These are phyloP conservation scores for Phytophthora crassamura DNA, from an alignment of 352 stramenopile species.

Conservation along the genomic window DNA sequence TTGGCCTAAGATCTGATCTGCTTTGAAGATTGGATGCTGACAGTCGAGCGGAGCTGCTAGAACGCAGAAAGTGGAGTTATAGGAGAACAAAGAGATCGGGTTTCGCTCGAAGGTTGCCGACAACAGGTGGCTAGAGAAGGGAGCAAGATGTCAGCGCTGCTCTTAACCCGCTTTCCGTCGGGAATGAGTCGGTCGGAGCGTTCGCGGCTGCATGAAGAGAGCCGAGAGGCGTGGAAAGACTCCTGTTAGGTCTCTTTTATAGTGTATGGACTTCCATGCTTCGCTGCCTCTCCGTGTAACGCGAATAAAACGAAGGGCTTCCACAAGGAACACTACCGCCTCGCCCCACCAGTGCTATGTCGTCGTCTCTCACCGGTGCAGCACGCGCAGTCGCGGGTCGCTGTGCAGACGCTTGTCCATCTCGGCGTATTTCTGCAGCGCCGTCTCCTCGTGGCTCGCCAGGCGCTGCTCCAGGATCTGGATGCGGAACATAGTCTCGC, in stretches of 20 bases:
- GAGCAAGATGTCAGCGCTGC: not conserved
- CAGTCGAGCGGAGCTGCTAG: not conserved
- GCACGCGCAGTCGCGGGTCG: constrained; percentile 80
- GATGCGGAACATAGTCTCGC: constrained; percentile 96
- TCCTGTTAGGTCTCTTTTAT: constrained; percentile 39
- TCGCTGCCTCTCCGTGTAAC: constrained; percentile 43
- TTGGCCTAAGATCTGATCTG: not conserved
- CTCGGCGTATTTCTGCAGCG: constrained; percentile 94
- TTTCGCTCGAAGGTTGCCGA: not conserved
- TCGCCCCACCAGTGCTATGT: constrained; percentile 5
- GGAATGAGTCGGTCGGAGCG: constrained; percentile 11
- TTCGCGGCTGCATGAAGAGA: constrained; percentile 8
- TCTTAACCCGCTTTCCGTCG: not conserved
- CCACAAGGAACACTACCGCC: constrained; percentile 45
- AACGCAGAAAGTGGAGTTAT: no score
- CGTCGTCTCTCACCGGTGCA: constrained; percentile 59
- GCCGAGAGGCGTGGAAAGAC: constrained; percentile 23
- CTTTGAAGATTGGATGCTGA: not conserved
- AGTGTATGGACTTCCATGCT: constrained; percentile 43
- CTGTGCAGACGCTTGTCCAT: constrained; percentile 93
- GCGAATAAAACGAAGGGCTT: constrained; percentile 83
- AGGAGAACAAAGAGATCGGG: no score
- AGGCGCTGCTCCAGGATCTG: constrained; percentile 95
- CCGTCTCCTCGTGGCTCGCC: constrained; percentile 92
- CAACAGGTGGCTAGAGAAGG: not conserved